Evolutionary conservation across 176 grass and related monocot species (phyloP), one percentile per base, ranked within the genome.

Genomic region (Alopecurus myosuroides): DNA sequence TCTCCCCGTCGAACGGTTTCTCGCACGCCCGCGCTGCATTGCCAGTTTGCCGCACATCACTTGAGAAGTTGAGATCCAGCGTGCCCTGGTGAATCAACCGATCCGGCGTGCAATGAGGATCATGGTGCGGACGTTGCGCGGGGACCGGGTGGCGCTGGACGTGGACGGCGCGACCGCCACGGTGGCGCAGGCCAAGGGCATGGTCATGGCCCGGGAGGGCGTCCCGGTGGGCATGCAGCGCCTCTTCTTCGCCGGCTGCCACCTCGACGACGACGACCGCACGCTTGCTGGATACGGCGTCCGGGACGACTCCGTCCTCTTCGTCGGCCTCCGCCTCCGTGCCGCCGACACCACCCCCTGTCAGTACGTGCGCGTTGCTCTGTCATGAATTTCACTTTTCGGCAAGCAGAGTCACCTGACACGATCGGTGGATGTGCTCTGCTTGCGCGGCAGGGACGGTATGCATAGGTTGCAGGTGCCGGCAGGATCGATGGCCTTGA

Each of bases 91-190:
- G 52, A 58, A 11, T 10, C 36, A 22, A 60, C 12, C 17, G 49
- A 40, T 63, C 15, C 0, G 11, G 33, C 8, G 34, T 26, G 20
- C 20, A 13, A 88, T 85, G 89, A 87, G 77, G 77, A n/a, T 91
- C 85, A 81, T 87, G 89, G 81, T 85, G 77, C 89, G 70, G 70
- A 85, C 82, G 71, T 85, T 91, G 28, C 69, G 81, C 20, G 86
- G 85, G 49, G 85, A 88, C 14, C 79, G 88, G 15, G 80, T 86
- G 64, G 55, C 84, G 80, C 80, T 90, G 44, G 88, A 86, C 66
- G 74, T 86, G 37, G 80, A 83, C 37, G 74, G 44, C 45, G 66
- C 66, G 34, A 9, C 74, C 26, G 45, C 56, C 36, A 65, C 80
- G 46, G 88, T 90, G 46, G 84, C 74, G 84, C 66, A 66, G 84